A percentile compares a stretch with the other conserved stretches of the same genome.
These are phyloP conservation scores for Adansonia grandidieri DNA, from an alignment of 441 rosid species.

Conservation along the genomic window DNA sequence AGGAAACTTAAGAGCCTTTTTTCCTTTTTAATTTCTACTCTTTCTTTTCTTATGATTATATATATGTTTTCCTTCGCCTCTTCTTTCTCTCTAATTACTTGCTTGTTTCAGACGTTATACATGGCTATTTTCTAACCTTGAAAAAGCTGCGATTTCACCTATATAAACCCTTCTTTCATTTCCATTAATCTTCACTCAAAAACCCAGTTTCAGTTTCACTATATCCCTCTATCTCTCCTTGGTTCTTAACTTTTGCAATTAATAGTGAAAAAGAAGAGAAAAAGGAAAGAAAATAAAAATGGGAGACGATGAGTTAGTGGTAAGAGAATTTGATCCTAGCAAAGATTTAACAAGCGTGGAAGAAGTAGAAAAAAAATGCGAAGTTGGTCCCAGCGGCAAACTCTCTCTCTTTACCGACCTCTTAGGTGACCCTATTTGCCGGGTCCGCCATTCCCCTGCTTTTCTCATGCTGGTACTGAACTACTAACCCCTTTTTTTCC, in stretches of 20 bases:
- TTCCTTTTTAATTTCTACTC: neutral
- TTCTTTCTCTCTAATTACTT: conserved; percentile 7
- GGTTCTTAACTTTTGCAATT: neutral
- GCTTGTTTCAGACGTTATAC: conserved; percentile 49
- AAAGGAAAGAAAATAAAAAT: neutral
- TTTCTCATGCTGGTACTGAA: conserved; percentile 83
- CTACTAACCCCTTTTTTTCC: neutral
- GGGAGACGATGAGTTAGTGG: conserved; percentile 39
- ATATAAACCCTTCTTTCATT: conserved; percentile 27
- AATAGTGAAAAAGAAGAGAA: neutral
- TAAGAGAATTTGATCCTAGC: conserved; percentile 69
- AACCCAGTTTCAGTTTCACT: neutral
- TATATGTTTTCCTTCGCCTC: neutral
- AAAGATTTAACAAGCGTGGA: conserved; percentile 67
- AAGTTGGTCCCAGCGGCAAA: conserved; percentile 92
- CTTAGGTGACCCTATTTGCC: conserved; percentile 95
- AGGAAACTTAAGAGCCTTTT: neutral
- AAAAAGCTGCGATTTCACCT: conserved; percentile 28
- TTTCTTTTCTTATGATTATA: neutral
- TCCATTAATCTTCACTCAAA: conserved; percentile 17
- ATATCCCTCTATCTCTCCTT: neutral
- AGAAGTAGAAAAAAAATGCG: conserved; percentile 82
- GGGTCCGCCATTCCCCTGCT: conserved; percentile 98
- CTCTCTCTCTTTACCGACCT: conserved; percentile 95
- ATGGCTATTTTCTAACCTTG: conserved; percentile 15